Evolutionary conservation across 2,329 filamentous ascomycete species (phyloP).

Genomic region (Colletotrichum lentis): DNA sequence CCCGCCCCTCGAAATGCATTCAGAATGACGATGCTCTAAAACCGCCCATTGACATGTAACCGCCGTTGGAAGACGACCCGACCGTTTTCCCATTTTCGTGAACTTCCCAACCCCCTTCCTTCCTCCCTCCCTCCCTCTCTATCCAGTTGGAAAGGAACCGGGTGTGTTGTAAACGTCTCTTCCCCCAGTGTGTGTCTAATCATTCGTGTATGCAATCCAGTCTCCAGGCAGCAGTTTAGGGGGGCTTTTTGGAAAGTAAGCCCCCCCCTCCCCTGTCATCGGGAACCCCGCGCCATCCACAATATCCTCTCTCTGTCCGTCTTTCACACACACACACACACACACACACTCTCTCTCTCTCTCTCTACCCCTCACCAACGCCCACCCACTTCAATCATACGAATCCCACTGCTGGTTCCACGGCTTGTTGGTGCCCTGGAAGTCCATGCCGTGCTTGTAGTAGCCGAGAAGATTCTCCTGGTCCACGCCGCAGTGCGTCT

Average conservation of each 20-base stretch:
- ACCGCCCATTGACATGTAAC: not conserved
- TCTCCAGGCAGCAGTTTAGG: slow-evolving; percentile 7
- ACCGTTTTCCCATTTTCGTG: not conserved
- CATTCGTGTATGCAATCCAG: not conserved
- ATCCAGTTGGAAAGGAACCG: too few species aligned
- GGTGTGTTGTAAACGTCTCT: not conserved
- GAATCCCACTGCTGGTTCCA: slow-evolving; percentile 57
- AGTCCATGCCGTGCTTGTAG: slow-evolving; percentile 71
- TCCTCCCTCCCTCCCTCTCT: too few species aligned
- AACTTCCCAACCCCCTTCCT: not conserved
- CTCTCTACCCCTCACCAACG: not conserved
- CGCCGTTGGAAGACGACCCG: not conserved
- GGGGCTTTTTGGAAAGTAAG: too few species aligned
- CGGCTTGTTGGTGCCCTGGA: slow-evolving; percentile 58
- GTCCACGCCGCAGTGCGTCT: slow-evolving; percentile 79
- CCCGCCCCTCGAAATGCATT: not conserved
- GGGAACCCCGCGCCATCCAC: not conserved
- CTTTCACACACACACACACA: too few species aligned
- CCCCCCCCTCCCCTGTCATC: not conserved
- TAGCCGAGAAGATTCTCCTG: slow-evolving; percentile 73
- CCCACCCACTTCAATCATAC: slow-evolving; percentile 21
- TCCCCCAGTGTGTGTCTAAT: not conserved
- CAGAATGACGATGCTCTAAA: not conserved
- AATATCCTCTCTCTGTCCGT: too few species aligned
- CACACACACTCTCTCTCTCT: not conserved